Conservation (phyloP, 2,329 filamentous ascomycete species). For the Tolypocladium tundrense region DNA sequence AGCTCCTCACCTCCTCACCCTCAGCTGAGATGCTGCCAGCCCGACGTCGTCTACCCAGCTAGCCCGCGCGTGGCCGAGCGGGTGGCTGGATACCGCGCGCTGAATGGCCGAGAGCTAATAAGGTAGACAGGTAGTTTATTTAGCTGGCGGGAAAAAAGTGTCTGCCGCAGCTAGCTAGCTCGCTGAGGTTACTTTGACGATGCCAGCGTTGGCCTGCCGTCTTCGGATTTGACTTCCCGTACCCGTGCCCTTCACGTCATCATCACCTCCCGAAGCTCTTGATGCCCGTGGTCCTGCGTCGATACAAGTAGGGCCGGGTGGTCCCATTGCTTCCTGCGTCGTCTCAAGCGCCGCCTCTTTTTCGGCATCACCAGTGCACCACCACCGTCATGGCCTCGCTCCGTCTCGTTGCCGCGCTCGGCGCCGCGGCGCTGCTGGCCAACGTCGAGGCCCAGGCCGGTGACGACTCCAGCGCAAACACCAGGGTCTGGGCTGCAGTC, state of each 20-base stretch:
- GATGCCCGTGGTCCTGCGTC: not conserved
- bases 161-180: not conserved
- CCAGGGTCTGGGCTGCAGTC: constrained; percentile 38
- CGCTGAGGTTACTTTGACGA: not conserved
- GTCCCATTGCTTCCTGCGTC: not conserved
- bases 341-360: not conserved
- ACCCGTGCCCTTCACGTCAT: not conserved
- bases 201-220: not conserved
- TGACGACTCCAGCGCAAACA: constrained; percentile 14
- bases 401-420: constrained; percentile 5
- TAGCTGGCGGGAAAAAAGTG: not conserved
- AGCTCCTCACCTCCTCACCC: not conserved
- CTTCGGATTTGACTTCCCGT: not conserved
- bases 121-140: not conserved
- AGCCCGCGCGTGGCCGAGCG: not conserved
- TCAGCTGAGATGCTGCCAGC: not conserved
- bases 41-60: not conserved
- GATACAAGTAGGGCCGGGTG: not conserved
- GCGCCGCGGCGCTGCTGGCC: constrained; percentile 11
- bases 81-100: not conserved
- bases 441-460: constrained; percentile 18
- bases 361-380: not conserved
- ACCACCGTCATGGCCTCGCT: constrained; percentile 9
- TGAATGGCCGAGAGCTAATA: not conserved
- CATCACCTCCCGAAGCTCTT: not conserved